Percentiles rank a stretch among this genome's conserved stretches.
Evolutionary conservation across 2,329 filamentous ascomycete species (phyloP).

Genomic region (Gnomoniopsis smithogilvyi): DNA sequence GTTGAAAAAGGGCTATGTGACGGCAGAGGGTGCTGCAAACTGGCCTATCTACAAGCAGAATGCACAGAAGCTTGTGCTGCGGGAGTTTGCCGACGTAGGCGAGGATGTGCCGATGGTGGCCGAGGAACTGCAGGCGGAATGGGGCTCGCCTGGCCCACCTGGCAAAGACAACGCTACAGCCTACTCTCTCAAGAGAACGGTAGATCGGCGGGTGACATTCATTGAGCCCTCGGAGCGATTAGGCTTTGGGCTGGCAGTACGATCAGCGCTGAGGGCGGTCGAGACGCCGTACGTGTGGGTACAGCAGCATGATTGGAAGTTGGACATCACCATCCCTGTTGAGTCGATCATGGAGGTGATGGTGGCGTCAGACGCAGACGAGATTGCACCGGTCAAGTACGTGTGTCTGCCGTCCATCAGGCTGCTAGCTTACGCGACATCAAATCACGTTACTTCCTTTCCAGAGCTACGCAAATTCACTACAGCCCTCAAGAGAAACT

Average conservation of each 20-base stretch:
- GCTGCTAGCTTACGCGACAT: constrained; percentile 48
- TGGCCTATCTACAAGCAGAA: constrained; percentile 45
- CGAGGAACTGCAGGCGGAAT: constrained; percentile 40
- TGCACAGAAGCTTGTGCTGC: constrained; percentile 38
- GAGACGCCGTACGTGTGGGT: constrained; percentile 53
- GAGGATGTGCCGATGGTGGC: constrained; percentile 11
- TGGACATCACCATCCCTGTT: constrained; percentile 44
- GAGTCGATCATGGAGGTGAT: constrained; percentile 43
- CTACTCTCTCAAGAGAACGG: constrained; percentile 32
- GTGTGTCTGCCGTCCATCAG: constrained; percentile 50
- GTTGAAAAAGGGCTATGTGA: constrained; percentile 53
- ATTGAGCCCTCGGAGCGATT: constrained; percentile 44
- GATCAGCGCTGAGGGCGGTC: constrained; percentile 44
- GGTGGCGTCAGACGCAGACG: constrained; percentile 28
- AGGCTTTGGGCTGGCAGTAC: constrained; percentile 52
- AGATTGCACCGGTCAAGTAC: constrained; percentile 43
- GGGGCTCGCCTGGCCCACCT: constrained; percentile 35
- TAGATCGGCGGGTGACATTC: constrained; percentile 39
- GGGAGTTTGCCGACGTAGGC: constrained; percentile 22
- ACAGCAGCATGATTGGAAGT: constrained; percentile 55
- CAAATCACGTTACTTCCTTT: constrained; percentile 41
- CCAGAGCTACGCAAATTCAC: constrained; percentile 41
- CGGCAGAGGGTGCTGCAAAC: constrained; percentile 37
- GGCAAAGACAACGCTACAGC: constrained; percentile 33
- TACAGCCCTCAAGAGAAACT: constrained; percentile 37